phyloP scores from a whole-genome alignment of 371 early-diverging fungal genomes.

The Scutellospora calospora region DNA sequence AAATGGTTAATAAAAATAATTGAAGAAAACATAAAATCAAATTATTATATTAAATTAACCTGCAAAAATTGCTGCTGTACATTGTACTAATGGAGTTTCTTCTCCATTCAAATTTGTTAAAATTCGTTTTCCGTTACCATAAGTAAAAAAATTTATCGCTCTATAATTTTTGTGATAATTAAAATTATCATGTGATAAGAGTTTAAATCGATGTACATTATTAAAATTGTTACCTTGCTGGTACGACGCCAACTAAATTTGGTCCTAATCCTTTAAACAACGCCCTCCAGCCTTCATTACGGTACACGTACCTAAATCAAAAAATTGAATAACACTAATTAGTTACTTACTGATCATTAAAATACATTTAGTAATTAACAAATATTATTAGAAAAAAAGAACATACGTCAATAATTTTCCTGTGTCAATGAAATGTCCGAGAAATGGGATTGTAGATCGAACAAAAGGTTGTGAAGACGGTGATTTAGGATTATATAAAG shows the following conservation, averaged over 20 bases:
- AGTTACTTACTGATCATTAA: neutral
- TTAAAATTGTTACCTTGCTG: slow-evolving; percentile 69
- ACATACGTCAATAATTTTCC: slow-evolving; percentile 57
- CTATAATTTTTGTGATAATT: slow-evolving; percentile 55
- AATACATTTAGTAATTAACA: neutral
- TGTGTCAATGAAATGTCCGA: slow-evolving; percentile 61
- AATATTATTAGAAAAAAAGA: neutral
- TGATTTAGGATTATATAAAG: slow-evolving; percentile 47
- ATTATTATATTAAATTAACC: slow-evolving; percentile 56
- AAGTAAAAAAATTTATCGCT: slow-evolving; percentile 91
- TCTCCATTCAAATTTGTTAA: slow-evolving; percentile 79
- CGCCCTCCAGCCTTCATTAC: slow-evolving; percentile 85
- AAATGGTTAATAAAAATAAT: neutral
- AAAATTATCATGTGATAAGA: neutral
- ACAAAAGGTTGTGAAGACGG: slow-evolving; percentile 37
- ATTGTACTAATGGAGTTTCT: slow-evolving; percentile 85
- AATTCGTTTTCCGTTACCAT: slow-evolving; percentile 86
- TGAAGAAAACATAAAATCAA: slow-evolving; percentile 3
- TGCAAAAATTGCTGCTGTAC: slow-evolving; percentile 85
- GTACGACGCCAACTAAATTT: slow-evolving; percentile 92
- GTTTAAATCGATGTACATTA: neutral
- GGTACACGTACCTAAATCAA: slow-evolving; percentile 66
- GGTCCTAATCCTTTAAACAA: slow-evolving; percentile 95
- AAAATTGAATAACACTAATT: neutral
- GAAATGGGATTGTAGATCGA: slow-evolving; percentile 43